phyloP scores from a whole-genome alignment of 495 filamentous ascomycete species.

The Echria macrotheca region DNA sequence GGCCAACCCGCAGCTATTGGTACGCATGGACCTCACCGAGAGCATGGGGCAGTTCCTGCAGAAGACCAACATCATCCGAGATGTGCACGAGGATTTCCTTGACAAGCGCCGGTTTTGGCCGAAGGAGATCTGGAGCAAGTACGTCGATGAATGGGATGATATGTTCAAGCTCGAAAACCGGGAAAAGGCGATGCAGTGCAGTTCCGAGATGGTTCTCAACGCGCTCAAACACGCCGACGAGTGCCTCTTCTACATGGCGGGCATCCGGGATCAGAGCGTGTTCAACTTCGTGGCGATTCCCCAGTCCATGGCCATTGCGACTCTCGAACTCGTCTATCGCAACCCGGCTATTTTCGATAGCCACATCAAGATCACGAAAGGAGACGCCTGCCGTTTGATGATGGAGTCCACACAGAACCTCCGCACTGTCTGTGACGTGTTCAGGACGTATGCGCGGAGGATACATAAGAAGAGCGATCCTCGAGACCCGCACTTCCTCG shows the following conservation, averaged over 20 bases:
- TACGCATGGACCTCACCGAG: slow-evolving; percentile 75
- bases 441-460: slow-evolving; percentile 65
- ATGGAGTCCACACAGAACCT: slow-evolving; percentile 86
- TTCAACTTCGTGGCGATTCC: slow-evolving; percentile 99
- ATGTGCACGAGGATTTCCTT: slow-evolving; percentile 81
- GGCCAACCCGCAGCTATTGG: slow-evolving; percentile 76
- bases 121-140: slow-evolving; percentile 91
- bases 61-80: slow-evolving; percentile 98
- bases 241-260: slow-evolving; percentile 95
- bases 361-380: slow-evolving; percentile 95
- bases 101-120: slow-evolving; percentile 91
- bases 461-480: slow-evolving; percentile 96
- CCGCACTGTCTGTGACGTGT: slow-evolving; percentile 68
- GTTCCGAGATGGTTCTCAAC: slow-evolving; percentile 90
- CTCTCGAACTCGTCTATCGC: slow-evolving; percentile 83
- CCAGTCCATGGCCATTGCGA: slow-evolving; percentile 98
- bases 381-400: slow-evolving; percentile 88
- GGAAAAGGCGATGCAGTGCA: slow-evolving; percentile 77
- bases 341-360: slow-evolving; percentile 82
- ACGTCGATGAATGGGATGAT: slow-evolving; percentile 84
- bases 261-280: slow-evolving; percentile 92
- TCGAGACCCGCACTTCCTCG: slow-evolving; percentile 85
- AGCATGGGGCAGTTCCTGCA: slow-evolving; percentile 97
- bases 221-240: slow-evolving; percentile 84
- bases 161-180: slow-evolving; percentile 77